Percentiles rank a stretch among this genome's conserved stretches.
phyloP scores from a whole-genome alignment of 371 early-diverging fungal species.

The Saksenaea vasiformis region DNA sequence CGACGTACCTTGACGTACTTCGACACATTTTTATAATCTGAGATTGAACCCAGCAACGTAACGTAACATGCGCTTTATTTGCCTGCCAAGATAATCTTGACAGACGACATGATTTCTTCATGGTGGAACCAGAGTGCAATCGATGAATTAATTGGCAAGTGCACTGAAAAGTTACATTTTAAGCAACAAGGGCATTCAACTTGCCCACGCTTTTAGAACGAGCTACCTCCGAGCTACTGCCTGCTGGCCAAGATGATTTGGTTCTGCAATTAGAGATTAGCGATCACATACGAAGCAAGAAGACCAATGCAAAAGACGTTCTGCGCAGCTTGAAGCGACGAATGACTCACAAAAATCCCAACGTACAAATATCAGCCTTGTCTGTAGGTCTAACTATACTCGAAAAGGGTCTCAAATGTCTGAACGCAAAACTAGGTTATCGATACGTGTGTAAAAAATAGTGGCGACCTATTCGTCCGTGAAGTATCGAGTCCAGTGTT shows the following conservation, averaged over 20 bases:
- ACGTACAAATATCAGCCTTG: conserved; percentile 87
- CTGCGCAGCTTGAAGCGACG: conserved; percentile 73
- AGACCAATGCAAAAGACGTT: conserved; percentile 77
- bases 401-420: background rate
- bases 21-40: no score
- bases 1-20: no score
- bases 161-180: background rate
- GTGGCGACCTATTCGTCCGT: conserved; percentile 81
- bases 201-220: conserved; percentile 49
- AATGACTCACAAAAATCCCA: conserved; percentile 86
- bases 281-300: conserved; percentile 89
- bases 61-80: no score
- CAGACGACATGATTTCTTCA: conserved; percentile 30
- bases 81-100: background rate
- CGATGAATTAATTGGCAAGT: conserved; percentile 46
- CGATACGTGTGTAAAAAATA: conserved; percentile 94
- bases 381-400: conserved; percentile 53
- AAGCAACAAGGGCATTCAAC: background rate
- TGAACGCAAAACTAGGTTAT: conserved; percentile 58
- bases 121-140: conserved; percentile 49
- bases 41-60: no score
- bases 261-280: conserved; percentile 83
- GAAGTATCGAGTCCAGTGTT: conserved; percentile 90
- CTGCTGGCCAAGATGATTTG: conserved; percentile 83
- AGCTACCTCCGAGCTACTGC: conserved; percentile 90